Evolutionary conservation across 2,329 filamentous ascomycete species (phyloP).

Genomic region (Scytalidium lignicola): DNA sequence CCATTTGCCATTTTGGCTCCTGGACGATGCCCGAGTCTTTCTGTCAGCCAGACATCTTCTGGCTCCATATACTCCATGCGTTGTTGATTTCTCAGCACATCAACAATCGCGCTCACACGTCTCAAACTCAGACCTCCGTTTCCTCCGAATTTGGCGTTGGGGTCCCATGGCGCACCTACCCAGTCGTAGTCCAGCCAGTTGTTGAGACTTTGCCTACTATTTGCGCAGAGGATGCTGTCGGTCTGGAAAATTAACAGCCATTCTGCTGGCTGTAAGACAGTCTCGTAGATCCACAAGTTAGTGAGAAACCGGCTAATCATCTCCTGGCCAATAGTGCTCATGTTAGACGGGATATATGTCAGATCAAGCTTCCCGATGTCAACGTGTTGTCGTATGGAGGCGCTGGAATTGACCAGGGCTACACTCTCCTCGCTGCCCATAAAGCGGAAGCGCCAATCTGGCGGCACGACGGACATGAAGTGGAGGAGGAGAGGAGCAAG

Average conservation of each 20-base stretch:
- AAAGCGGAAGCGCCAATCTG: conserved; percentile 53
- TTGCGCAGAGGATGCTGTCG: conserved; percentile 52
- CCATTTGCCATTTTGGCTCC: conserved; percentile 47
- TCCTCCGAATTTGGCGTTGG: conserved; percentile 24
- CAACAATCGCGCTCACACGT: conserved; percentile 46
- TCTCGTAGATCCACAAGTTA: conserved; percentile 46
- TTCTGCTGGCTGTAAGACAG: conserved; percentile 43
- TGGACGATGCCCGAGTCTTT: conserved; percentile 45
- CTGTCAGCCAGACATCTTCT: conserved; percentile 53
- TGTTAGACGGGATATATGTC: conserved; percentile 45
- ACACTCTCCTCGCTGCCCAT: conserved; percentile 46
- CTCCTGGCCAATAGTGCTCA: conserved; percentile 45
- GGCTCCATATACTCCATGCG: conserved; percentile 40
- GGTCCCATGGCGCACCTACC: conserved; percentile 29
- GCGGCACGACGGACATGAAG: conserved; percentile 51
- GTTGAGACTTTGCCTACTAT: conserved; percentile 40
- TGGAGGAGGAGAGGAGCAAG: conserved; percentile 50
- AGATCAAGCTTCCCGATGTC: conserved; percentile 41
- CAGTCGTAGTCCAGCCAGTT: conserved; percentile 48
- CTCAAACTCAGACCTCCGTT: conserved; percentile 39
- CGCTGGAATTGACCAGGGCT: conserved; percentile 36
- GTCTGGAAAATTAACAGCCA: conserved; percentile 51
- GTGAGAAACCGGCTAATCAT: conserved; percentile 49
- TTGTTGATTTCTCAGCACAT: conserved; percentile 44
- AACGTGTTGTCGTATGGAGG: conserved; percentile 34